phyloP scores from a whole-genome alignment of 495 filamentous ascomycete genomes.

The Staphylotrichum longicolle region DNA sequence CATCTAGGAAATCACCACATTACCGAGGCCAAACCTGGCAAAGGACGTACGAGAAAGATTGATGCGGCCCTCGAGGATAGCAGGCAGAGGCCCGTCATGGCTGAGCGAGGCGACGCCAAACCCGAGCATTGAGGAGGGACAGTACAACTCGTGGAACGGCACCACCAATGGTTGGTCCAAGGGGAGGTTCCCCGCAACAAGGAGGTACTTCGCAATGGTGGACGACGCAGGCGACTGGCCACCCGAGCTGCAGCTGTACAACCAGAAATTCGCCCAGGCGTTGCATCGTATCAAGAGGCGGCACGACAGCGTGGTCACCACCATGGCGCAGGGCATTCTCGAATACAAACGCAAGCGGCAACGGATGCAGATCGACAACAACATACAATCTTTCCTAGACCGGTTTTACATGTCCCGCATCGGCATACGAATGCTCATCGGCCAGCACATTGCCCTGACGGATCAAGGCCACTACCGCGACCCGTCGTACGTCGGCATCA shows the following conservation, averaged over 20 bases:
- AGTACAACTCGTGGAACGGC: constrained; percentile 70
- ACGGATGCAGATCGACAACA: constrained; percentile 96
- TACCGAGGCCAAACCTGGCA: constrained; percentile 72
- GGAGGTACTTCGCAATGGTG: constrained; percentile 87
- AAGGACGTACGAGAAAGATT: constrained; percentile 77
- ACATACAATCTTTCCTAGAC: constrained; percentile 94
- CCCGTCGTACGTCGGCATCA: constrained; percentile 94
- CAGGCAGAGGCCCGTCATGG: constrained; percentile 58
- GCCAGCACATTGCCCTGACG: constrained; percentile 94
- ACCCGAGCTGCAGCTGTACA: constrained; percentile 90
- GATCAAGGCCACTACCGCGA: constrained; percentile 85
- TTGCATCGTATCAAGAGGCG: constrained; percentile 90
- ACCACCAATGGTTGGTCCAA: constrained; percentile 52
- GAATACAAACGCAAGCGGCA: constrained; percentile 97
- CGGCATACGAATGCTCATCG: constrained; percentile 97
- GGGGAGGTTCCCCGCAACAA: constrained; percentile 48
- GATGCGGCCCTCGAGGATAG: constrained; percentile 64
- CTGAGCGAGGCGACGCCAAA: constrained; percentile 83
- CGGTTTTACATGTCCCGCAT: constrained; percentile 99
- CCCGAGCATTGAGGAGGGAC: constrained; percentile 81
- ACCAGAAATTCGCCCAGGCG: constrained; percentile 79
- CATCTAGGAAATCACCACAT: constrained; percentile 78
- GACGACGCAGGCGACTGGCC: constrained; percentile 91
- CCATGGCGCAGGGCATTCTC: constrained; percentile 89
- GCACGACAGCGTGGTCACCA: constrained; percentile 96